Evolutionary conservation across 345 rosid genomes (phyloP).

Genomic region (Arabidopsis arenosa): DNA sequence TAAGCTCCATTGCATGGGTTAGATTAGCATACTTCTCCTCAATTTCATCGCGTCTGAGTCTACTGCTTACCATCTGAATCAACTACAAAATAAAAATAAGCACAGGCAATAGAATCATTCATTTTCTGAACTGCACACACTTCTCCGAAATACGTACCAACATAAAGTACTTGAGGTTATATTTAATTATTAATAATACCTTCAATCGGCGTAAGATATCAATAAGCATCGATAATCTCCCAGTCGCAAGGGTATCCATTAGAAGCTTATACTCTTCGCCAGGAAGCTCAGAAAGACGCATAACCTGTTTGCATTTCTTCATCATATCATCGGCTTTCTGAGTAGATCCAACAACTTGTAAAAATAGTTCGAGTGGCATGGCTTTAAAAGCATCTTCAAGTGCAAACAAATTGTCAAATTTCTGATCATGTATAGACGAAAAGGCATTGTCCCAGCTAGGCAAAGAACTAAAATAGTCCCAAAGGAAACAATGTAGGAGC

Average conservation of each 20-base stretch:
- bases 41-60: slow-evolving; percentile 53
- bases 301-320: slow-evolving; percentile 74
- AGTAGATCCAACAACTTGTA: slow-evolving; percentile 83
- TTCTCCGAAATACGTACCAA: background rate
- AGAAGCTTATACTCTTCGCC: slow-evolving; percentile 67
- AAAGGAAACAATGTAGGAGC: slow-evolving; percentile 79
- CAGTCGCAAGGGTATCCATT: slow-evolving; percentile 86
- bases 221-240: slow-evolving; percentile 75
- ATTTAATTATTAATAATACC: slow-evolving; percentile 53
- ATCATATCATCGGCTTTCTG: slow-evolving; percentile 69
- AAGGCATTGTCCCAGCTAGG: slow-evolving; percentile 60
- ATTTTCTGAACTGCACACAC: background rate
- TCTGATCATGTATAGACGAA: slow-evolving; percentile 49
- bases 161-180: background rate
- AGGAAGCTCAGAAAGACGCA: slow-evolving; percentile 78
- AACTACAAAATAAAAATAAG: slow-evolving; percentile 55
- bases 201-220: slow-evolving; percentile 82
- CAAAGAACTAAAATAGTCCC: slow-evolving; percentile 65
- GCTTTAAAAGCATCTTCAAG: slow-evolving; percentile 79
- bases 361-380: slow-evolving; percentile 84
- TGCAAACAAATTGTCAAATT: slow-evolving; percentile 61
- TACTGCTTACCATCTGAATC: slow-evolving; percentile 70
- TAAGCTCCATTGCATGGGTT: slow-evolving; percentile 83
- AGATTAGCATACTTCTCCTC: slow-evolving; percentile 61
- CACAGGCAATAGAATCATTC: slow-evolving; percentile 1